phyloP scores from a whole-genome alignment of 2,329 filamentous ascomycete genomes.

The Botrytis porri region DNA sequence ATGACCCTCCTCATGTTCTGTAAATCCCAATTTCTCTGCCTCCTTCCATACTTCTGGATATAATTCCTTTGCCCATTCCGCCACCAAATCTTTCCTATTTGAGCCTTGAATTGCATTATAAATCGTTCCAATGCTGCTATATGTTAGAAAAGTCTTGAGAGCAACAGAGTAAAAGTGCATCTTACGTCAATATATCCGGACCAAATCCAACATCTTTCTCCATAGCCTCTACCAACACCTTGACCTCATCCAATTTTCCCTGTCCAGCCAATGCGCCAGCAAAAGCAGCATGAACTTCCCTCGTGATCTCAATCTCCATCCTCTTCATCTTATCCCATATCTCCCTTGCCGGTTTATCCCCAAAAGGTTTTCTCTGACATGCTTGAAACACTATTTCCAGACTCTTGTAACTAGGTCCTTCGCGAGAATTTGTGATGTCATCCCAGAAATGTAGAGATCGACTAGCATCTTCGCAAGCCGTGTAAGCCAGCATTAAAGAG shows the following conservation, averaged over 20 bases:
- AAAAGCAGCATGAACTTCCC: conserved; percentile 72
- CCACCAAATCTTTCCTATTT: conserved; percentile 65
- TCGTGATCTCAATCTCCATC: conserved; percentile 77
- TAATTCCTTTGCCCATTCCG: conserved; percentile 67
- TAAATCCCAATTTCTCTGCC: conserved; percentile 43
- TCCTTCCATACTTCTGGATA: conserved; percentile 69
- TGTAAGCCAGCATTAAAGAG: conserved; percentile 82
- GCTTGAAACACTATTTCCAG: conserved; percentile 78
- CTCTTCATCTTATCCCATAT: conserved; percentile 69
- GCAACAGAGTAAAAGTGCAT: conserved; percentile 31
- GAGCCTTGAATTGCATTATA: conserved; percentile 70
- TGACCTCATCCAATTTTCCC: conserved; percentile 65
- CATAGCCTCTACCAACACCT: conserved; percentile 64
- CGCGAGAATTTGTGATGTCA: conserved; percentile 75
- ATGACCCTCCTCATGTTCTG: conserved; percentile 32
- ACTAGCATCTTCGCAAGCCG: conserved; percentile 61
- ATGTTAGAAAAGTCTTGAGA: conserved; percentile 14
- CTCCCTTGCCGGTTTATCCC: conserved; percentile 58
- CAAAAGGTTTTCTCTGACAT: conserved; percentile 61
- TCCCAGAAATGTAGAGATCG: conserved; percentile 78
- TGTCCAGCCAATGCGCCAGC: conserved; percentile 72
- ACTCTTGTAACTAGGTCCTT: conserved; percentile 81
- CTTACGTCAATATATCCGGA: conserved; percentile 71
- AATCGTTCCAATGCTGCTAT: conserved; percentile 64
- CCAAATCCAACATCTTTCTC: conserved; percentile 62